Base-by-base conservation (phyloP, 2,329 filamentous ascomycete species). In the Aspergillus arachidicola region DNA sequence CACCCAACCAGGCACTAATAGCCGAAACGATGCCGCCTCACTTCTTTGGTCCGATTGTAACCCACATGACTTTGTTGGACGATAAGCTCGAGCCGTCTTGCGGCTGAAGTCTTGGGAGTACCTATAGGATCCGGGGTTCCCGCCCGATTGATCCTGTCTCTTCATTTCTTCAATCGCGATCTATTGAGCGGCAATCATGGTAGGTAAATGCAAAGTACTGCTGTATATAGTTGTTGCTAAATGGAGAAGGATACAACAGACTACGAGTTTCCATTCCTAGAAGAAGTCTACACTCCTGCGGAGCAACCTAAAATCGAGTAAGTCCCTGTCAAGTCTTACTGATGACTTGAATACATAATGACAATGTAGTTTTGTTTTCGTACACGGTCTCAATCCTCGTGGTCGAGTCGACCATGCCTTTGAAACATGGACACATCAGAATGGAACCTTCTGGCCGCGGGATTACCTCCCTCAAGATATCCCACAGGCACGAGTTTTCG, bases 351-450 rank as follows among this genome's bases (percentile, higher is more conserved):
- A 12, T 26, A 46, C 14, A 55, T 21, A 7, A 7, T 30, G 23
- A 57, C 10, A 4, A 19, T 45, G 23, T 53, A 75, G 73, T 51
- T 68, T 75, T 41, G 67, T 75, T 30, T 75, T 75, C 50, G 73
- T 75, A 26, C 73, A 75, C 46, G 73, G 73, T 1, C 66, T 75
- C 36, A 75, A 75, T 36, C 72, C 73, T 50, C 69, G 67, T 30
- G 73, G 72, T 36, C 69, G 70, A 38, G 69, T 69, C 54, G 73
- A 75, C 55, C 73, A 77, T 54, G 70, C 73, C 14, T 73, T 73
- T 58, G 62, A 72, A 19, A 77, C 75, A 38, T 77, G 74, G 73
- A 76, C 69, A 2, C 73, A 75, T 57, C 53, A 67, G 55, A 72
- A 72, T 23, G 69, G 67, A 34, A 72, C 63, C 10, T 68, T 72